These are phyloP conservation scores for Auxenochlorella pyrenoidosa DNA, from an alignment of 139 green algal species.

Conservation along the genomic window DNA sequence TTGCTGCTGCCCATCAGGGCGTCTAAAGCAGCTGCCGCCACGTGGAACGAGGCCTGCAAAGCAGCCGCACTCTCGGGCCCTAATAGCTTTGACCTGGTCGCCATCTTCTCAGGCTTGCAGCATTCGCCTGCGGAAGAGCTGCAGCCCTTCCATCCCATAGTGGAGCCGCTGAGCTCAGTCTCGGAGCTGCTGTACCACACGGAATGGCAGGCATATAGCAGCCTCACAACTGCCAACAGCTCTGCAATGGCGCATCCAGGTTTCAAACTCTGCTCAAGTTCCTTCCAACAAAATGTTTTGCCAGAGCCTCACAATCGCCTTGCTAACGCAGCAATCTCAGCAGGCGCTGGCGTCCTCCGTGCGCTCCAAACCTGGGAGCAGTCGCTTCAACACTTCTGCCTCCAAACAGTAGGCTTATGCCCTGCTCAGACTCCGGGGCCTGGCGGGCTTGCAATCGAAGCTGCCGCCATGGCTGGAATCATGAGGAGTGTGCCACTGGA, in stretches of 20 bases:
- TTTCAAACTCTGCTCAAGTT: no score
- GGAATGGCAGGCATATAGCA: neutral
- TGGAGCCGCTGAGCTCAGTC: no score
- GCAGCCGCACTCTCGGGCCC: no score
- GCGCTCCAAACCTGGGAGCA: neutral
- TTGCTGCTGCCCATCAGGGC: no score
- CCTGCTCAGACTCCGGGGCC: neutral
- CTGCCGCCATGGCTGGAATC: conserved; percentile 5
- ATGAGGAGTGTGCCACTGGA: conserved; percentile 23
- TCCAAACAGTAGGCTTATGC: neutral
- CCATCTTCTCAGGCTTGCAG: no score
- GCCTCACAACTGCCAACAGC: neutral
- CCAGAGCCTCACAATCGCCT: no score
- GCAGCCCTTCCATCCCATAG: no score
- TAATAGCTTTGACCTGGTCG: no score
- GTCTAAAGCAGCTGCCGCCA: no score
- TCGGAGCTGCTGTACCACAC: neutral
- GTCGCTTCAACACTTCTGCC: neutral
- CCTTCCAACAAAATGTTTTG: no score
- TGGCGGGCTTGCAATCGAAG: neutral
- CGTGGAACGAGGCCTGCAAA: no score
- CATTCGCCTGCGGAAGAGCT: no score
- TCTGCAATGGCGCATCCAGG: neutral
- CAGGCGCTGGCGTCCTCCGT: neutral
- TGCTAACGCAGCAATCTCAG: neutral